Percentiles rank a stretch among this genome's conserved stretches.
phyloP scores from a whole-genome alignment of 768 basidiomycete genomes.

The Cyclocybe cylindracea region DNA sequence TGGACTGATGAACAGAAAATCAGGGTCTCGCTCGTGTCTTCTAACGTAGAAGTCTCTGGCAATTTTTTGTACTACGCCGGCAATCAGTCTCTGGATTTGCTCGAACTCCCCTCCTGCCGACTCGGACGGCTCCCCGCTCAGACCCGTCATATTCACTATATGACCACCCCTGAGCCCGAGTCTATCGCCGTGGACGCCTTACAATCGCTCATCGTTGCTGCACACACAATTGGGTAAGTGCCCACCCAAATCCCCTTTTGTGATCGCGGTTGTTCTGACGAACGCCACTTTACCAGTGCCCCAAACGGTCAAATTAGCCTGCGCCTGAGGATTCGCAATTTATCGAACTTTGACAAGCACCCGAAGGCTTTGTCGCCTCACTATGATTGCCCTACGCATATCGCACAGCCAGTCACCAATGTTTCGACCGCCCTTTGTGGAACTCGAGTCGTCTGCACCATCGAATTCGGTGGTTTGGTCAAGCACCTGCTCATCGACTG shows the following conservation, averaged over 20 bases:
- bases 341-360: constrained; percentile 59
- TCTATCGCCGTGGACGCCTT: constrained; percentile 45
- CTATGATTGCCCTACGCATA: constrained; percentile 43
- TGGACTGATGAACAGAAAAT: constrained; percentile 51
- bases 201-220: constrained; percentile 46
- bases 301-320: constrained; percentile 42
- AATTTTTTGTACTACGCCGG: constrained; percentile 49
- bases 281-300: constrained; percentile 23
- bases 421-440: constrained; percentile 42
- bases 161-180: constrained; percentile 41
- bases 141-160: constrained; percentile 47
- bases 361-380: constrained; percentile 38
- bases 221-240: constrained; percentile 40
- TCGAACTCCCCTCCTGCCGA: constrained; percentile 51
- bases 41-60: constrained; percentile 42
- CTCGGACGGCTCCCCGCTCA: constrained; percentile 41
- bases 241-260: background rate
- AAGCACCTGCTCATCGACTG: constrained; percentile 53
- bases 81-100: constrained; percentile 42
- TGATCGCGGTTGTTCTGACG: constrained; percentile 3
- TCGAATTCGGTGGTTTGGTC: constrained; percentile 42
- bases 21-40: constrained; percentile 33
- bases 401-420: constrained; percentile 32
- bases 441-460: constrained; percentile 41
- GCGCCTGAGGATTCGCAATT: constrained; percentile 53